Conservation (phyloP, 1,284 basidiomycete species). For the Boletellus sp. region DNA sequence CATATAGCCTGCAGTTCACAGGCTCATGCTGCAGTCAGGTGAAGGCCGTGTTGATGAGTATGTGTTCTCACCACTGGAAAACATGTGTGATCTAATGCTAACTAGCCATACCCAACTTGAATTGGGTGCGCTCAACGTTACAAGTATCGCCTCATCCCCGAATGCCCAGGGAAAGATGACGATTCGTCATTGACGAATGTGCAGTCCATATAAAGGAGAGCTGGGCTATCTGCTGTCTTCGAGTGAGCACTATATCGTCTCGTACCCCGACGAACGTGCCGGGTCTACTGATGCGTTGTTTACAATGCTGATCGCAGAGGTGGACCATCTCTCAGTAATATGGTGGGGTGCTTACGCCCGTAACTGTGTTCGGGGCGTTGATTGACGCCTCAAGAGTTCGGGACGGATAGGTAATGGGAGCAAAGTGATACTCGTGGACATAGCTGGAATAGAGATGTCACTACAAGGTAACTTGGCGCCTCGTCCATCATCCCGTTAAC, state of each 20-base stretch:
- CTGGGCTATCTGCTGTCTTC: slow-evolving; percentile 74
- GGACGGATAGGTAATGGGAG: slow-evolving; percentile 56
- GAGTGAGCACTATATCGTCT: slow-evolving; percentile 37
- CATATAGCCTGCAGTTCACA: slow-evolving; percentile 63
- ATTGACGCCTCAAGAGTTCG: slow-evolving; percentile 56
- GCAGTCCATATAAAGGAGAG: slow-evolving; percentile 68
- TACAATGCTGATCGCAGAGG: slow-evolving; percentile 63
- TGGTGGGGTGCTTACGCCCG: slow-evolving; percentile 79
- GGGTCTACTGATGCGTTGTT: slow-evolving; percentile 7
- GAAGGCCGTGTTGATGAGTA: slow-evolving; percentile 63
- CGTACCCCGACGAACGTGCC: neutral
- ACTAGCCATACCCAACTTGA: slow-evolving; percentile 44
- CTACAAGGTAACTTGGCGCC: no score
- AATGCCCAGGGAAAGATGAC: slow-evolving; percentile 42
- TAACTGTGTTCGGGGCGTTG: slow-evolving; percentile 71
- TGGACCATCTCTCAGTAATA: slow-evolving; percentile 47
- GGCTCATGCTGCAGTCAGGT: slow-evolving; percentile 49
- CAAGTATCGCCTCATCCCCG: slow-evolving; percentile 49
- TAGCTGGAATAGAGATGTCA: no score
- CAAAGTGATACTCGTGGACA: slow-evolving; percentile 31
- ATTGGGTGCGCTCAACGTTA: slow-evolving; percentile 54
- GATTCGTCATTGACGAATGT: no score
- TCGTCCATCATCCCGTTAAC: no score
- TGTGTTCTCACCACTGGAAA: slow-evolving; percentile 10
- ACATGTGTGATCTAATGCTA: slow-evolving; percentile 3